Base-by-base conservation (phyloP, 306 rosid species). In the Carpinus fangiana region DNA sequence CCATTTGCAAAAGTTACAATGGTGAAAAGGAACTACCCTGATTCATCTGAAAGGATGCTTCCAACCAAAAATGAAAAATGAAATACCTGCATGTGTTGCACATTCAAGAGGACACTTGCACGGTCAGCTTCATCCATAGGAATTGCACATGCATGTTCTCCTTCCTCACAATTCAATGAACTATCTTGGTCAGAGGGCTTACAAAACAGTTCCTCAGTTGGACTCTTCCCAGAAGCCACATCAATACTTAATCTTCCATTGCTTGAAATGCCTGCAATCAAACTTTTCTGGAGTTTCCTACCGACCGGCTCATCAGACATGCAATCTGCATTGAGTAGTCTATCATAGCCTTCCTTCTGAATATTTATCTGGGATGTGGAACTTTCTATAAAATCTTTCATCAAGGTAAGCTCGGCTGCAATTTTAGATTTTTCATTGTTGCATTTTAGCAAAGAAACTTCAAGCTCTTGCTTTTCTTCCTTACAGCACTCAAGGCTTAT, bases 401-500 rank as follows among this genome's bases (percentile, higher is more conserved):
- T 83, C 68, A 74, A 74, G 84, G 78, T 78, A 81, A 93, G 92
- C 78, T 96, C 98, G 60, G 69, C 76, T 38, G 87, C 75, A 79
- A 93, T 80, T 88, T 85, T 88, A 81, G 89, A 90, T 80, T 89
- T 96, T 76, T 93, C 97, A 84, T 83, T 89, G 3, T 81, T 83
- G 86, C 98, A 91, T 82, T 88, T 96, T 76, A 65, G 80, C 65
- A 96, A 90, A 73, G 90, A 89, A 26, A 82, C 92, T 89, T 91
- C 97, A 80, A 96, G 94, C 79, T 91, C 88, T 85, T 88, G 87
- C 72, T 92, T 92, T 89, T 95, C 98, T 89, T 91, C 97, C 87
- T 90, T 93, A 80, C 97, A 96, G 90, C 98, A 96, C 76, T 96
- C 97, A 18, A 96, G 97, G 89, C 88, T 83, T 86, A 96, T 96